Base-by-base conservation (phyloP, 164 flowering plant genomes). In the Macadamia tetraphylla region DNA sequence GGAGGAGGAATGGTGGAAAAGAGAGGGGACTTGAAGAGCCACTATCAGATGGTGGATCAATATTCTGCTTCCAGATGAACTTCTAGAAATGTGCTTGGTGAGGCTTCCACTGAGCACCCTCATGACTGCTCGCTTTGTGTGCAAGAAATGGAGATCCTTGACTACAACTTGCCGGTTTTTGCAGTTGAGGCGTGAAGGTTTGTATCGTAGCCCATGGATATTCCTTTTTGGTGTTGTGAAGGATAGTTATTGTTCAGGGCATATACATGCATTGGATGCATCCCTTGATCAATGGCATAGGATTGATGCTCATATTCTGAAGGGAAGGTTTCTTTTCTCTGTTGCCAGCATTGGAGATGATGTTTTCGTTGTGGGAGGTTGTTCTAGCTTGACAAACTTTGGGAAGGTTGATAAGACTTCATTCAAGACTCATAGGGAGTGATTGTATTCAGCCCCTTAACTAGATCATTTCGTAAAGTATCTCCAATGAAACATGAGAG, bases 51-150 rank as follows among this genome's bases (percentile, higher is more conserved):
- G 73, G 75, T 72, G 68, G 74, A 66, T 82, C 73, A 81, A 86
- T 32, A 74, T 80, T 9, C 83, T 76, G 58, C 89, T 92, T 73
- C 97, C 99, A 0, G 99, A 92, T 79, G 99, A 94, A 66, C 75
- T 94, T 62, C 76, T 94, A 42, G 97, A 94, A 67, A 80, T 90
- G 96, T 94, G 99, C 76, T 80, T 94, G 84, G 79, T 82, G 79
- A 87, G 97, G 75, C 89, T 90, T 52, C 95, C 99, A 4, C 60
- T 92, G 71, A 77, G 86, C 53, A 81, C 87, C 77, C 90, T 94
- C 67, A 89, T 90, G 97, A 88, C 76, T 78, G 89, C 97, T 18
- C 91, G 97, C 12, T 91, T 90, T 61, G 99, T 92, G 6, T 94
- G 99, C 82, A 89, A 76, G 81, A 90, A 87, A 72, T 94, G 99